Evolutionary conservation across 2,329 filamentous ascomycete genomes (phyloP).

Genomic region (Neurospora crassa): DNA sequence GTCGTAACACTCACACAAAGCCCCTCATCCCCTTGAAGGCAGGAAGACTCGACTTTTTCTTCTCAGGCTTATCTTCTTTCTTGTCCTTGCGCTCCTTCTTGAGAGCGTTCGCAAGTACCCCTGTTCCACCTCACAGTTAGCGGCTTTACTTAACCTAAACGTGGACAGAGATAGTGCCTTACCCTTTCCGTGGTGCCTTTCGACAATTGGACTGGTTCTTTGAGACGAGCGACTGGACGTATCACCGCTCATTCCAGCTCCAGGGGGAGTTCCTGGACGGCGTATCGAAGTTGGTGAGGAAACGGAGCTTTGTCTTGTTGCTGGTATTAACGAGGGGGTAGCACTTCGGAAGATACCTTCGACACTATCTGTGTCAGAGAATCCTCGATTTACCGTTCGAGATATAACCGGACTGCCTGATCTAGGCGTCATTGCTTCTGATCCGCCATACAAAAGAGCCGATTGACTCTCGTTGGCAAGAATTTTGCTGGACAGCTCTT

Average conservation of each 20-base stretch:
- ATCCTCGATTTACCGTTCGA: constrained; percentile 23
- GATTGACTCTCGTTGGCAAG: constrained; percentile 8
- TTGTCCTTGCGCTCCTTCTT: constrained; percentile 39
- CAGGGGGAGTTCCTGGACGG: constrained; percentile 28
- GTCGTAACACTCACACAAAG: constrained; percentile 11
- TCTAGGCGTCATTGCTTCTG: constrained; percentile 25
- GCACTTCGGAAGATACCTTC: constrained; percentile 34
- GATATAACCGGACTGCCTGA: constrained; percentile 26
- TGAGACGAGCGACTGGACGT: constrained; percentile 17
- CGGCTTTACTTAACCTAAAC: constrained; percentile 13
- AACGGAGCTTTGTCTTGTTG: constrained; percentile 15
- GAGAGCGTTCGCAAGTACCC: constrained; percentile 37
- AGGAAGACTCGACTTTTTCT: constrained; percentile 24
- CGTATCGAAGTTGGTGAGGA: constrained; percentile 15
- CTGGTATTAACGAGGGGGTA: constrained; percentile 31
- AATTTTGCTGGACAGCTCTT: neutral
- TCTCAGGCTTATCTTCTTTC: constrained; percentile 33
- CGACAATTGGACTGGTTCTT: constrained; percentile 27
- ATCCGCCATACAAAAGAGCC: constrained; percentile 21
- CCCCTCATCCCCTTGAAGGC: constrained; percentile 28
- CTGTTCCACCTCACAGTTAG: constrained; percentile 30
- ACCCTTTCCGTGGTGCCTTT: constrained; percentile 37
- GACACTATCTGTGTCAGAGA: constrained; percentile 35
- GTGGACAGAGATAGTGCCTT: constrained; percentile 17
- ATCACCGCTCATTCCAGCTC: constrained; percentile 10